Conservation (phyloP, 2,329 filamentous ascomycete genomes). For the Penicillium sp. region DNA sequence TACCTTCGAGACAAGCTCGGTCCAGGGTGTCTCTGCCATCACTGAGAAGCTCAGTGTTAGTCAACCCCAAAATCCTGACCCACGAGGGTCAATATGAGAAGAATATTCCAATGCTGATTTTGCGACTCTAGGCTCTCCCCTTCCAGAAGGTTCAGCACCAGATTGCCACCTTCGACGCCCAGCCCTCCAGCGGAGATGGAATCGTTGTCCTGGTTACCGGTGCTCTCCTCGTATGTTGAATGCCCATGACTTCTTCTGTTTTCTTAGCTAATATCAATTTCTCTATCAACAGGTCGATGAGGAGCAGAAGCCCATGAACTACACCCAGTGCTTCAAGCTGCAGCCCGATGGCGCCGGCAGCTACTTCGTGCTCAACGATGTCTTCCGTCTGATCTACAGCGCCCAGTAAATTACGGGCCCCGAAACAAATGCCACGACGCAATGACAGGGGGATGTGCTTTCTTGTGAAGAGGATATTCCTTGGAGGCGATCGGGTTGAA, state of each 20-base stretch:
- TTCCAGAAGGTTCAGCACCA: conserved; percentile 81
- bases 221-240: conserved; percentile 68
- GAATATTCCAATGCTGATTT: neutral
- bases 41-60: conserved; percentile 78
- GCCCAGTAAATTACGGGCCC: conserved; percentile 13
- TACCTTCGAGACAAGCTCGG: conserved; percentile 77
- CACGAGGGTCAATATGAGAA: no score
- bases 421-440: conserved; percentile 19
- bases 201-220: conserved; percentile 90
- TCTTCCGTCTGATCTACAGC: conserved; percentile 83
- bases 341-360: conserved; percentile 63
- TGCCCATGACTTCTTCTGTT: neutral
- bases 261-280: neutral
- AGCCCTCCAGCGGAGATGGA: conserved; percentile 69
- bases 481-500: conserved; percentile 3
- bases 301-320: conserved; percentile 83
- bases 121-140: conserved; percentile 61
- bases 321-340: conserved; percentile 86
- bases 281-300: conserved; percentile 70
- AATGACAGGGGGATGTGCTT: conserved; percentile 11
- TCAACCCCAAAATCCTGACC: conserved; percentile 9
- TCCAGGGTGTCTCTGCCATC: conserved; percentile 66
- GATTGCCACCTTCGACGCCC: conserved; percentile 75
- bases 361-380: conserved; percentile 90
- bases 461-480: conserved; percentile 2